Conservation (phyloP, 1,284 basidiomycete species). For the Sporisorium scitamineum region DNA sequence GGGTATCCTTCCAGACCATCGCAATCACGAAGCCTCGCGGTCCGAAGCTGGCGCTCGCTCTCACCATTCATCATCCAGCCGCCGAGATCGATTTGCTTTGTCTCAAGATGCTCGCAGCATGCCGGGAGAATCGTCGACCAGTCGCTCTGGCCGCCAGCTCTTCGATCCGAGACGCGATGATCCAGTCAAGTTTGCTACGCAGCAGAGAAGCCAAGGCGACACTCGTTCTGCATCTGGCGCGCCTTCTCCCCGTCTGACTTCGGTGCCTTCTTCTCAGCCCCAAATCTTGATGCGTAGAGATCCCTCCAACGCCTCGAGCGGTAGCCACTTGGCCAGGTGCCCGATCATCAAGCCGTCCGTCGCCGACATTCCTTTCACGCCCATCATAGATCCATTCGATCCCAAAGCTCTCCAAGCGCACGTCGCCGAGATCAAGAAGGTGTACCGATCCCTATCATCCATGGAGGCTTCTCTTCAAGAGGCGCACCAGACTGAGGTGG, state of each 20-base stretch:
- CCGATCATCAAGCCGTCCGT: constrained; percentile 30
- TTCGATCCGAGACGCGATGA: constrained; percentile 88
- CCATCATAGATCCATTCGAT: constrained; percentile 28
- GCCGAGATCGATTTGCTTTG: constrained; percentile 34
- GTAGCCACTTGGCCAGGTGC: constrained; percentile 23
- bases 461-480: constrained; percentile 80
- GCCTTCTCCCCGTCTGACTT: constrained; percentile 20
- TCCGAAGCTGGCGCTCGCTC: constrained; percentile 32
- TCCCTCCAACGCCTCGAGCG: constrained; percentile 27
- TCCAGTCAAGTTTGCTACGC: constrained; percentile 73
- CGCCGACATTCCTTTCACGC: constrained; percentile 23
- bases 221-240: constrained; percentile 15
- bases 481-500: constrained; percentile 49
- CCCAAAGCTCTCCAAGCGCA: constrained; percentile 65
- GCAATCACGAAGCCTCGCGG: constrained; percentile 20
- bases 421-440: constrained; percentile 80
- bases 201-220: constrained; percentile 38
- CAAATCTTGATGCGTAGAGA: constrained; percentile 38
- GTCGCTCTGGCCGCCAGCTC: constrained; percentile 69
- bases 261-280: constrained; percentile 18
- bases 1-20: constrained; percentile 29
- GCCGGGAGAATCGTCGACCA: constrained; percentile 27
- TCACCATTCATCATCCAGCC: constrained; percentile 26
- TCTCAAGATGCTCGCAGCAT: constrained; percentile 38
- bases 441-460: constrained; percentile 80